phyloP scores from a whole-genome alignment of 2,329 filamentous ascomycete genomes.

The Penicillium digitatum region DNA sequence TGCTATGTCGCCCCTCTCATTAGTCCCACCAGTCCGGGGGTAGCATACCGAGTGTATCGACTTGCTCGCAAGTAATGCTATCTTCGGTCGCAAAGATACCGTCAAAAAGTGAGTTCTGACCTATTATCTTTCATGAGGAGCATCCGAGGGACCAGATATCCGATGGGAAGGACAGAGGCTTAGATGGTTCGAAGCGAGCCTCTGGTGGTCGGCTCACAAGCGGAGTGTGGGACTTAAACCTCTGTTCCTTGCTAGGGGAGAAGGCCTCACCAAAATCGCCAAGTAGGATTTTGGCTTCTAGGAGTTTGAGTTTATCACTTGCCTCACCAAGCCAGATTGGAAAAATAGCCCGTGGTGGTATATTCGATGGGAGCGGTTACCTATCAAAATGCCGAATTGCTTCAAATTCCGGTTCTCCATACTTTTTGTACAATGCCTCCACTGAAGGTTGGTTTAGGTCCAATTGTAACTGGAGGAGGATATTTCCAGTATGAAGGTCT shows the following conservation, averaged over 20 bases:
- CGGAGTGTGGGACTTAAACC: constrained; percentile 30
- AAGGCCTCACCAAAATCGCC: constrained; percentile 41
- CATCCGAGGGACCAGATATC: constrained; percentile 44
- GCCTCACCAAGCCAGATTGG: constrained; percentile 37
- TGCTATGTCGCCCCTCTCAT: constrained; percentile 23
- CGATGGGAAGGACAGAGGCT: constrained; percentile 33
- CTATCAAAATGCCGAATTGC: constrained; percentile 22
- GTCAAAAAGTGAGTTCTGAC: constrained; percentile 29
- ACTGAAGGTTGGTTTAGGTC: constrained; percentile 17
- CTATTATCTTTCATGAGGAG: constrained; percentile 37
- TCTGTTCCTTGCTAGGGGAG: constrained; percentile 19
- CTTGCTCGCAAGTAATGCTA: constrained; percentile 30
- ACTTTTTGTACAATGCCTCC: constrained; percentile 20
- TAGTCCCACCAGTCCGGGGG: constrained; percentile 28
- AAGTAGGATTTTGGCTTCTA: constrained; percentile 27
- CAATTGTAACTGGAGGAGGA: constrained; percentile 27
- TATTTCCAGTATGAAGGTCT: constrained; percentile 38
- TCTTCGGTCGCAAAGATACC: constrained; percentile 27
- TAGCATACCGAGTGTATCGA: constrained; percentile 32
- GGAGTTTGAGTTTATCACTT: constrained; percentile 30
- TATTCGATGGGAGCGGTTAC: constrained; percentile 21
- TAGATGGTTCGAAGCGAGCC: constrained; percentile 34
- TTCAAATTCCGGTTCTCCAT: constrained; percentile 20
- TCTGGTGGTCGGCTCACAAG: constrained; percentile 35
- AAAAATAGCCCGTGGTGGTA: constrained; percentile 30